A percentile compares a stretch with the other conserved stretches of the same genome.
Conservation (phyloP, 495 filamentous ascomycete genomes). For the Jackrogersella multiformis region DNA sequence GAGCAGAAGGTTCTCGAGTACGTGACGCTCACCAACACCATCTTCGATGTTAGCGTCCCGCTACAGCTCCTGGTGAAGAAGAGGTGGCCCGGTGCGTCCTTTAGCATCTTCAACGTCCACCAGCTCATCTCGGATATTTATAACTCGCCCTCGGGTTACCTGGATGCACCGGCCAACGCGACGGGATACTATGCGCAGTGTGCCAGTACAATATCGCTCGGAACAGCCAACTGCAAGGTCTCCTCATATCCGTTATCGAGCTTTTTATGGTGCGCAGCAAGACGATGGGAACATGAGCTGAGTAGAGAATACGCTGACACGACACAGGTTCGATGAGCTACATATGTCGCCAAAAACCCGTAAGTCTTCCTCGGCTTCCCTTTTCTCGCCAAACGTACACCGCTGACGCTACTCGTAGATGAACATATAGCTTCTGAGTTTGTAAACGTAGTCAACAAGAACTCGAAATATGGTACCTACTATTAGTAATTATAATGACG, state of each 20-base stretch:
- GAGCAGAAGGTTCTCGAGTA: slow-evolving; percentile 69
- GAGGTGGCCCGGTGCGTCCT: slow-evolving; percentile 66
- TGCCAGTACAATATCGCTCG: slow-evolving; percentile 41
- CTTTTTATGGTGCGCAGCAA: slow-evolving; percentile 52
- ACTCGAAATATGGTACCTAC: slow-evolving; percentile 21
- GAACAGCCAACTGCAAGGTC: slow-evolving; percentile 45
- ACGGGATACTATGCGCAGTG: slow-evolving; percentile 67
- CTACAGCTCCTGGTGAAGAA: slow-evolving; percentile 61
- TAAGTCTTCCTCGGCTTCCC: background rate
- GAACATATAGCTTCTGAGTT: slow-evolving; percentile 25
- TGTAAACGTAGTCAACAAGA: slow-evolving; percentile 15
- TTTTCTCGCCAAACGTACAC: background rate
- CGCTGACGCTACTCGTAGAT: slow-evolving; percentile 2
- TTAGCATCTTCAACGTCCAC: slow-evolving; percentile 73
- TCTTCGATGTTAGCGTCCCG: slow-evolving; percentile 69
- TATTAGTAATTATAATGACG: slow-evolving; percentile 18
- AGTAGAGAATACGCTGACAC: slow-evolving; percentile 56
- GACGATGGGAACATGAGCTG: background rate
- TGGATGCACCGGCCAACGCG: slow-evolving; percentile 71
- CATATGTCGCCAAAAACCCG: slow-evolving; percentile 11
- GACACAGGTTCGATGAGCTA: slow-evolving; percentile 62
- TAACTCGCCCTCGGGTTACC: slow-evolving; percentile 63
- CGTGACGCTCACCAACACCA: slow-evolving; percentile 66
- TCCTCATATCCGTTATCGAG: slow-evolving; percentile 47
- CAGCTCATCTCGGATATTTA: slow-evolving; percentile 70